Base-by-base conservation (phyloP, 2,329 filamentous ascomycete genomes). In the Cytospora chrysosperma region DNA sequence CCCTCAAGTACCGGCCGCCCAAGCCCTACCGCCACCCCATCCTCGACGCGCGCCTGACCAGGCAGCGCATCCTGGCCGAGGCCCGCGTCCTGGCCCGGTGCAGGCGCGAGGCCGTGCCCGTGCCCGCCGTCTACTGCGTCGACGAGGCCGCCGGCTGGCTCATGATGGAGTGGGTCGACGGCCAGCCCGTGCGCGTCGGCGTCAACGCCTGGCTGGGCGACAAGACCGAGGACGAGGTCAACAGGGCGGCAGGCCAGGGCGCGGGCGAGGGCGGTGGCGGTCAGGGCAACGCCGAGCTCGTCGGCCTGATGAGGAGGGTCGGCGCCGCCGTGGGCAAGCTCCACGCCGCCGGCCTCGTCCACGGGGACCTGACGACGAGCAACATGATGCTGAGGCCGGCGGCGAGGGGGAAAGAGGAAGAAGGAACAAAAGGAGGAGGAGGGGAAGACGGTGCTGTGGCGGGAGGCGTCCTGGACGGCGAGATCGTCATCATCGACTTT, bases 291-390 rank as follows among this genome's bases (percentile, higher is more conserved):
- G 74, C 73, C 40, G 79, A 79, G 37, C 75, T 93, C 19, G 78
- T 82, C 53, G 79, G 73, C 15, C 77, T 97, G 65, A 87, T 97
- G 85, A 77, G 81, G 54, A 81, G 85, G 67, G 87, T 97, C 65
- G 93, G 92, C 1, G 72, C 74, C 6, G 87, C 88, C 2, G 85
- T 97, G 19, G 93, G 90, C 9, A 82, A 75, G 61, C 79, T 99
- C 80, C 95, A 99, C 80, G 84, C 83, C 61, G 83, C 87, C n/a
- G 94, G 94, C 19, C 85, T 98, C 62, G 88, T 97, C 64, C 95
- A 99, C 78, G 95, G 95, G 49, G 95, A 99, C 78, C 77, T 99
- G 78, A 99, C 95, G 65, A 99, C 93, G 67, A 97, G 93, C 78
- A 99, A 99, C 77, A 83, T 99, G 79, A 97, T 99, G 89, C 74